phyloP scores from a whole-genome alignment of 2,329 filamentous ascomycete genomes.

The Aureobasidium musti region DNA sequence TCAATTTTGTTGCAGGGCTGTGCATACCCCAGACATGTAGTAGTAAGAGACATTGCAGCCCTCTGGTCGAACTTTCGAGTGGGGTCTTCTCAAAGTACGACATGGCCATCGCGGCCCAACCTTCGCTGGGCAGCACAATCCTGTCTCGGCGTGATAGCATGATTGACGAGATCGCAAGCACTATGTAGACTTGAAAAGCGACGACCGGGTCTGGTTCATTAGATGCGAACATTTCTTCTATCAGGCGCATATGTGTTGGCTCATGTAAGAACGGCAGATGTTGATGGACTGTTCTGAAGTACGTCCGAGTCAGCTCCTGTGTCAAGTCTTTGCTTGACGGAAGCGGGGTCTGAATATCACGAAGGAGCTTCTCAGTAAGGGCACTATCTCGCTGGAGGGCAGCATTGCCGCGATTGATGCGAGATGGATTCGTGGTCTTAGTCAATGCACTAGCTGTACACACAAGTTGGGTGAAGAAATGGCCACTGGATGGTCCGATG shows the following conservation, averaged over 20 bases:
- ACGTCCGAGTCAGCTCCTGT: conserved; percentile 1
- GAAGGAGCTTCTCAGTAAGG: conserved; percentile 2
- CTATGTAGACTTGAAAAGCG: conserved; percentile 23
- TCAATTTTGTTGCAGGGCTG: conserved; percentile 14
- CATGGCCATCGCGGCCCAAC: conserved; percentile 8
- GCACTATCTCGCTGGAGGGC: neutral
- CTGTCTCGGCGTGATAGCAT: conserved; percentile 11
- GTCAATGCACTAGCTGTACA: conserved; percentile 15
- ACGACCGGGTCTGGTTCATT: neutral
- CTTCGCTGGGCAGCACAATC: conserved; percentile 11
- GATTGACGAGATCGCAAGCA: conserved; percentile 10
- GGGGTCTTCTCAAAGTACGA: conserved; percentile 6
- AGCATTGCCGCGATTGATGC: neutral
- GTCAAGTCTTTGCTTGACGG: conserved; percentile 2
- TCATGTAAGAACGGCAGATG: conserved; percentile 16
- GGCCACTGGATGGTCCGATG: conserved; percentile 18
- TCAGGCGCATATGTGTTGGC: neutral
- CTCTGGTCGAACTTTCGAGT: conserved; percentile 2
- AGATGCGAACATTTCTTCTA: conserved; percentile 1
- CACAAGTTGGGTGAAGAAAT: conserved; percentile 19
- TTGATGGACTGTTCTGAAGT: conserved; percentile 5
- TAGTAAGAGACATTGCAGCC: conserved; percentile 16
- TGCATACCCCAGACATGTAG: conserved; percentile 20
- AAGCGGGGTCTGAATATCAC: conserved; percentile 3
- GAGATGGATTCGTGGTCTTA: neutral